Evolutionary conservation across 352 stramenopile genomes (phyloP).

Genomic region (Globisporangium uncinulatum): DNA sequence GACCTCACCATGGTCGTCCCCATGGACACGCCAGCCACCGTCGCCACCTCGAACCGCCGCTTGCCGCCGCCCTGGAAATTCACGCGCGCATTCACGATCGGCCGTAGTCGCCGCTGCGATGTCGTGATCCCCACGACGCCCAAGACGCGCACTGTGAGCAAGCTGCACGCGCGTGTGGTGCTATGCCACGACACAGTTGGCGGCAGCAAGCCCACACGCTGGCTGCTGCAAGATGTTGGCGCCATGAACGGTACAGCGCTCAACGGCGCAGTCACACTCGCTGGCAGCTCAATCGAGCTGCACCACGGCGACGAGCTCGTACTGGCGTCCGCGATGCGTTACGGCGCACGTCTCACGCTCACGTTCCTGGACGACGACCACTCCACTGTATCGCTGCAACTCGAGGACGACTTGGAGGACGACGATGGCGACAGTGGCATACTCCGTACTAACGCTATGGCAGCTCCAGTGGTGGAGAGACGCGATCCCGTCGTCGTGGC

Average conservation of each 20-base stretch:
- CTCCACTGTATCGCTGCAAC: constrained; percentile 36
- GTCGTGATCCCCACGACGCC: constrained; percentile 63
- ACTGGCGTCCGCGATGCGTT: constrained; percentile 57
- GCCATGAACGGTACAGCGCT: constrained; percentile 78
- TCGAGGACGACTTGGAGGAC: constrained; percentile 12
- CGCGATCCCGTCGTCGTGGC: too few relatives aligned
- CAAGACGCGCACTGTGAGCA: constrained; percentile 74
- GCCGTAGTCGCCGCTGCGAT: constrained; percentile 62
- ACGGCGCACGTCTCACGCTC: constrained; percentile 47
- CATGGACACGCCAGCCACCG: too few relatives aligned
- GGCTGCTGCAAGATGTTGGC: constrained; percentile 76
- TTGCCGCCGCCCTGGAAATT: constrained; percentile 31
- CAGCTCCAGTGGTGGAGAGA: neutral
- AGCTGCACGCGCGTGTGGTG: constrained; percentile 59
- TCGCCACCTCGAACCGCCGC: too few relatives aligned
- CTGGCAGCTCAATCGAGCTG: constrained; percentile 51
- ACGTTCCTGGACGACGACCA: constrained; percentile 35
- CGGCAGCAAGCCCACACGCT: constrained; percentile 24
- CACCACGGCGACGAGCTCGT: constrained; percentile 66
- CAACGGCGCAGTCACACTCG: constrained; percentile 56
- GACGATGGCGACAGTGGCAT: neutral
- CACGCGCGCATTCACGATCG: constrained; percentile 52
- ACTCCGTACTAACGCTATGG: neutral
- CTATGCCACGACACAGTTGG: constrained; percentile 19
- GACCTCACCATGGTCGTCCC: too few relatives aligned